Evolutionary conservation across 2,329 filamentous ascomycete genomes (phyloP), one percentile per base, ranked within the genome.

Genomic region (Seiridium cupressi): DNA sequence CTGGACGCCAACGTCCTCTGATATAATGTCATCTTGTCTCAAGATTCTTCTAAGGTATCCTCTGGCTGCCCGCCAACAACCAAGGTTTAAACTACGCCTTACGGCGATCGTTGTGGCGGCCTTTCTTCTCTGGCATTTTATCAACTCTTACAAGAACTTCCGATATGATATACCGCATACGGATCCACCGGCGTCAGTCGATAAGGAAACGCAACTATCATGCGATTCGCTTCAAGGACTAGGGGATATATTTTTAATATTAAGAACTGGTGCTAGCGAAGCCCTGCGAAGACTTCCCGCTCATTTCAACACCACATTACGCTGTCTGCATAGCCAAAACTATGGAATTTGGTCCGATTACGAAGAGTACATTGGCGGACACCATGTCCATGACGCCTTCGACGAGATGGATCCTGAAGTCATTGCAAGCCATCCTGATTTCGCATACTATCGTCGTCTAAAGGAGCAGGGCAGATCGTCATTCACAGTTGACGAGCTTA

Each of bases 221-320:
- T 55, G 53, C 53, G 53, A 55, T 18, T 32, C 26, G 18, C 13
- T 76, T 3, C 72, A 75, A 8, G 78, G 77, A 6, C 73, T 81
- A 32, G 74, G 82, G 3, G 77, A 87, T 66, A 71, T 86, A 51
- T 80, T 86, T 61, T 77, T 87, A 11, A 73, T 86, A 8, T 74
- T 88, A 62, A 82, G 83, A 63, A 87, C 85, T 1, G 85, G 84
- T 57, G 83, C 84, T n/a, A 84, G 82, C 10, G 84, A 87, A 65
- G 77, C 83, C 11, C 70, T 75, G 57, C 77, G 81, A 35, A 84
- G 85, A 67, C 76, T 87, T 3, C 82, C 83, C 1, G 71, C 78
- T 3, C 84, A 86, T 64, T 77, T 85, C 61, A 69, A 76, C 56
- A 84, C 81, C 1, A 84, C 83, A 0, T 75, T 87, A 26, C 75